A percentile compares a stretch with the other conserved stretches of the same genome.
phyloP scores from a whole-genome alignment of 1,284 basidiomycete genomes.

The Chondrostereum purpureum region DNA sequence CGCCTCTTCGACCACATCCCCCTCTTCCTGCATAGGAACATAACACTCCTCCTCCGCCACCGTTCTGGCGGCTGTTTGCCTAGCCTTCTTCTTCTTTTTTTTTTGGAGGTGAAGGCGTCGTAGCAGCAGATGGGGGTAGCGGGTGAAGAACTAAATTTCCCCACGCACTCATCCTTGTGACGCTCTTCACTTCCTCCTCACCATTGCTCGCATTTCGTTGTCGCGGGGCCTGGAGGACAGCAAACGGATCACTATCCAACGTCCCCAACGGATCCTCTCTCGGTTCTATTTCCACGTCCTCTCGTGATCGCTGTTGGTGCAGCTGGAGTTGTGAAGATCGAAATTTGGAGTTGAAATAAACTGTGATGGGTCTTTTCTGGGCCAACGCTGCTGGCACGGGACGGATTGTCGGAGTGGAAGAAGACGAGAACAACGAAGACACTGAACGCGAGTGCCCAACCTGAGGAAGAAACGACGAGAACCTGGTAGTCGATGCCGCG shows the following conservation, averaged over 20 bases:
- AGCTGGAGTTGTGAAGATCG: neutral
- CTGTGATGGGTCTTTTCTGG: neutral
- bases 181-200: neutral
- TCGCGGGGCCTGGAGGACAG: neutral
- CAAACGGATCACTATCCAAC: conserved; percentile 1
- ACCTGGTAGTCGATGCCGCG: no score
- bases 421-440: neutral
- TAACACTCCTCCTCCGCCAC: conserved; percentile 1
- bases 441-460: no score
- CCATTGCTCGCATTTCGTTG: neutral
- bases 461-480: no score
- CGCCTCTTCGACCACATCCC: conserved; percentile 7
- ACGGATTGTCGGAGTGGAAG: neutral
- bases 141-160: conserved; percentile 11
- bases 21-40: neutral
- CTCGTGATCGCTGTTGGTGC: neutral
- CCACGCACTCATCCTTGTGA: conserved; percentile 14
- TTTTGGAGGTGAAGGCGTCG: no score
- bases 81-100: no score
- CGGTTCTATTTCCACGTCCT: no score
- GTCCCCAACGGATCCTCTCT: conserved; percentile 3
- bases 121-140: conserved; percentile 10
- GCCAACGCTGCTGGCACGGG: neutral
- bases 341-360: neutral
- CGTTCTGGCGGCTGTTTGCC: conserved; percentile 1